These are phyloP conservation scores for Pleurostoma richardsiae DNA, from an alignment of 2,329 filamentous ascomycete genomes.

Conservation along the genomic window DNA sequence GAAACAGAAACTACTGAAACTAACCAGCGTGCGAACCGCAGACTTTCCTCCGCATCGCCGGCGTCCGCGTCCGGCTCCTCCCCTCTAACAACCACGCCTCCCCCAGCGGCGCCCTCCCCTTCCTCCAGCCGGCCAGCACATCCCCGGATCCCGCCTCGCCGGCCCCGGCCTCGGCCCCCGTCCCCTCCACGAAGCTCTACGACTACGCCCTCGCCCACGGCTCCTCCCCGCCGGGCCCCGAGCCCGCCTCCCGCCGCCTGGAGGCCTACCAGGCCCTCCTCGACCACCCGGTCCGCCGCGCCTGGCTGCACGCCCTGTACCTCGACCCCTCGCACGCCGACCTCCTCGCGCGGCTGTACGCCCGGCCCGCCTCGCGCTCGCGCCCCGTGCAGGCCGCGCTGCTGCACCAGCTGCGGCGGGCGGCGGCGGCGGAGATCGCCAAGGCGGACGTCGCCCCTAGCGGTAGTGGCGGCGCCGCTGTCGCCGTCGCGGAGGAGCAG, in stretches of 20 bases:
- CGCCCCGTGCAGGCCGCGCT: constrained; percentile 58
- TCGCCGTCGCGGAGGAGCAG: constrained; percentile 20
- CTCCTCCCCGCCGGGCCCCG: constrained; percentile 12
- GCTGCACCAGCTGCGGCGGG: constrained; percentile 61
- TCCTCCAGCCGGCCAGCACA: constrained; percentile 57
- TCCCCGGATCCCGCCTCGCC: constrained; percentile 17
- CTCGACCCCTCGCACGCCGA: constrained; percentile 62
- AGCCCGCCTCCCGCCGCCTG: constrained; percentile 35
- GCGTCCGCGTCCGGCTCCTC: constrained; percentile 59
- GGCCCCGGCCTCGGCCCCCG: constrained; percentile 26
- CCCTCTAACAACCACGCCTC: constrained; percentile 91
- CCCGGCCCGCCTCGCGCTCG: constrained; percentile 56
- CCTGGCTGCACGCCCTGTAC: constrained; percentile 86
- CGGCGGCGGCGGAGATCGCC: constrained; percentile 70
- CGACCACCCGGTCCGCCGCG: constrained; percentile 72
- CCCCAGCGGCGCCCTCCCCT: constrained; percentile 81
- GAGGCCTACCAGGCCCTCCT: constrained; percentile 77
- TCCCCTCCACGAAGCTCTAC: constrained; percentile 62
- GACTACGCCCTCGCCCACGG: constrained; percentile 59
- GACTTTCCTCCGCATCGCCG: constrained; percentile 78
- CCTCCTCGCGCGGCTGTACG: constrained; percentile 69
- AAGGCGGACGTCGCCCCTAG: constrained; percentile 44
- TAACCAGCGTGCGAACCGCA: constrained; percentile 24
- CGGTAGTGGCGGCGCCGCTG: neutral
- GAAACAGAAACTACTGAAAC: neutral